Evolutionary conservation across 176 grass and related monocot species (phyloP).

Genomic region (maize (Zea mays)): Zm-B73-REFERENCE-NAM-5.0 NC_050101.1:173137501-173138000

Average conservation of each 20-base stretch:
- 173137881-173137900: background rate
- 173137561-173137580: background rate
- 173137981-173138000: slow-evolving; percentile 15
- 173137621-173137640: too few species aligned
- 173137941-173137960: background rate
- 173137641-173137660: too few species aligned
- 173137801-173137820: too few species aligned
- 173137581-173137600: background rate
- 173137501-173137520: background rate
- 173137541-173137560: background rate
- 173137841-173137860: background rate
- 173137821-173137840: too few species aligned
- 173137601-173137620: background rate
- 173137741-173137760: too few species aligned
- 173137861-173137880: background rate
- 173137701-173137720: too few species aligned
- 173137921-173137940: background rate
- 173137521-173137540: background rate
- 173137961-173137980: slow-evolving; percentile 20
- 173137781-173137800: too few species aligned
- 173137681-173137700: too few species aligned
- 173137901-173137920: background rate
- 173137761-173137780: too few species aligned
- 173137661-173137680: too few species aligned
- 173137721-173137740: too few species aligned